A percentile compares a stretch with the other conserved stretches of the same genome.
Evolutionary conservation across 805 yeast species (phyloP).

Genomic region (Pichia phayaonensis): DNA sequence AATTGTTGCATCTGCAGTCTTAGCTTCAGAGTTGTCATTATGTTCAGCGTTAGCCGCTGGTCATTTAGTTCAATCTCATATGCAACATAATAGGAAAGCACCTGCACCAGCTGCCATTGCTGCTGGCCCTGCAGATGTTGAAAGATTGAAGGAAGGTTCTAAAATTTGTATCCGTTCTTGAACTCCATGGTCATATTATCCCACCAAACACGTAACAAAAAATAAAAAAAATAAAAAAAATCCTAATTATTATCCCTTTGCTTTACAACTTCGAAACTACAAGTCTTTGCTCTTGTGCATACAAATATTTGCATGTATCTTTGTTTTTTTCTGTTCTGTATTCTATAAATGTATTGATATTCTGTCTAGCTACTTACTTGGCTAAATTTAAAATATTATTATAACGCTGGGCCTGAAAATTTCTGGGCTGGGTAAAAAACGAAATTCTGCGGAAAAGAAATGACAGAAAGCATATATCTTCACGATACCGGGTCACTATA

Average conservation of each 20-base stretch:
- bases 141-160: conserved; percentile 63
- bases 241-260: neutral
- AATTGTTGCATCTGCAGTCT: conserved; percentile 87
- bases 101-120: conserved; percentile 24
- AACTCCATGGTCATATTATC: neutral
- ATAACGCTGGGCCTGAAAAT: neutral
- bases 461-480: neutral
- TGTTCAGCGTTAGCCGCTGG: conserved; percentile 98
- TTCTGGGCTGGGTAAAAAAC: neutral
- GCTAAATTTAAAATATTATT: too few species aligned
- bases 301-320: neutral
- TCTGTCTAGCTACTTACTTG: neutral
- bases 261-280: neutral
- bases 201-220: neutral
- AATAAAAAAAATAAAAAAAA: neutral
- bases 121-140: conserved; percentile 26
- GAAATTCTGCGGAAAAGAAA: neutral
- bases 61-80: conserved; percentile 94
- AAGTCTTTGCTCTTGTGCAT: neutral
- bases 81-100: conserved; percentile 77
- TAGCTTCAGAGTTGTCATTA: conserved; percentile 92
- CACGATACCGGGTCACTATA: neutral
- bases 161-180: conserved; percentile 64
- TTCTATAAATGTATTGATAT: neutral
- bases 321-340: neutral